Conservation (phyloP, 179 eudicot species). For the Actinidia arguta region DNA sequence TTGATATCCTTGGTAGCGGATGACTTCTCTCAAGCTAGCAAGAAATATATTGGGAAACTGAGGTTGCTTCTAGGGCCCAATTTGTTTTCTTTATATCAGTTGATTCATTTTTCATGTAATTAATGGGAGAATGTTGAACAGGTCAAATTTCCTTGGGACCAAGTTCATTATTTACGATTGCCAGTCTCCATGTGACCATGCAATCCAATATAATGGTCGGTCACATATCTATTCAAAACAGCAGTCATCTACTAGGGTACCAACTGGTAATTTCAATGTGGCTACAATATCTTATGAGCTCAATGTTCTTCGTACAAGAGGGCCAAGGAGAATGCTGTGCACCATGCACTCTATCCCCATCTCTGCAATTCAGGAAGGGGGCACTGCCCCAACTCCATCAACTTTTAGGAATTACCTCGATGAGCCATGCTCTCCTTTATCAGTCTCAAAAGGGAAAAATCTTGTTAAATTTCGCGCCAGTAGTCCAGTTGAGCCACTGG, state of each 20-base stretch:
- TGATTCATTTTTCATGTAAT: not conserved
- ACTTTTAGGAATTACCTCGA: slow-evolving; percentile 30
- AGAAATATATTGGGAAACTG: slow-evolving; percentile 49
- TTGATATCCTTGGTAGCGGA: slow-evolving; percentile 44
- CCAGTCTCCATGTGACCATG: slow-evolving; percentile 34
- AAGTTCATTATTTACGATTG: slow-evolving; percentile 48
- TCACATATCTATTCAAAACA: slow-evolving; percentile 29
- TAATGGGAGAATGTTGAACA: slow-evolving; percentile 17
- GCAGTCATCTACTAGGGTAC: slow-evolving; percentile 27
- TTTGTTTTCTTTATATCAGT: slow-evolving; percentile 15
- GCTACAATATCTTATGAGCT: slow-evolving; percentile 58
- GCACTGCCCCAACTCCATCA: slow-evolving; percentile 46
- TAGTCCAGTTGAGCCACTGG: slow-evolving; percentile 8
- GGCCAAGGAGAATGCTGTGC: slow-evolving; percentile 67
- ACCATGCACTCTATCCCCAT: slow-evolving; percentile 50
- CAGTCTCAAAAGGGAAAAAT: slow-evolving; percentile 16
- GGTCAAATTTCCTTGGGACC: slow-evolving; percentile 66
- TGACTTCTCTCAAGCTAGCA: slow-evolving; percentile 47
- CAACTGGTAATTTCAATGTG: slow-evolving; percentile 33
- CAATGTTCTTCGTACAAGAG: slow-evolving; percentile 58
- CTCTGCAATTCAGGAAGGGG: slow-evolving; percentile 49
- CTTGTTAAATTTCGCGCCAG: slow-evolving; percentile 16
- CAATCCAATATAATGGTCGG: slow-evolving; percentile 23
- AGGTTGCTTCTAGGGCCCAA: slow-evolving; percentile 36
- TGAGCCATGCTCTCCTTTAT: slow-evolving; percentile 16